phyloP scores from a whole-genome alignment of 31 red algal genomes.

The Asparagopsis taxiformis region DNA sequence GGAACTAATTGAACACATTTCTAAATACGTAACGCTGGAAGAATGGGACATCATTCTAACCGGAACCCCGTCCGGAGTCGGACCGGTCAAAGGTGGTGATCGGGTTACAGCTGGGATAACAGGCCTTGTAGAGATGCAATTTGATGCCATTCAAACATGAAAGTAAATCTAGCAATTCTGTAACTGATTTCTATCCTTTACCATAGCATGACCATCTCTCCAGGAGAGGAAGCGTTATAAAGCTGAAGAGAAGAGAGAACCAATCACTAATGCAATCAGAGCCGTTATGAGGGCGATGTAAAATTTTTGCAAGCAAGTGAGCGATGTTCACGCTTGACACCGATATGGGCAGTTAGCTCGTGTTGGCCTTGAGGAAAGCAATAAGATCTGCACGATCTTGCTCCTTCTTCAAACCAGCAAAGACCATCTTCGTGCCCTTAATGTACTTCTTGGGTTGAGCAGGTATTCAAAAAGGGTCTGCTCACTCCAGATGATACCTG shows the following conservation, averaged over 20 bases:
- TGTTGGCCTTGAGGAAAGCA: constrained; percentile 94
- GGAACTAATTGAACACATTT: constrained; percentile 74
- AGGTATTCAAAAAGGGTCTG: constrained; percentile 98
- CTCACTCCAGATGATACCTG: constrained; percentile 94
- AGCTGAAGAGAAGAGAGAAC: no score
- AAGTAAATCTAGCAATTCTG: no score
- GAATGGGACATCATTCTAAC: constrained; percentile 87
- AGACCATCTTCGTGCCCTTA: constrained; percentile 99
- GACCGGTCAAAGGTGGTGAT: constrained; percentile 45
- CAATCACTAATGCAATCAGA: no score
- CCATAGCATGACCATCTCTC: no score
- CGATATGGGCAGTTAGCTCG: constrained; percentile 22
- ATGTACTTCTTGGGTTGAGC: constrained; percentile 99
- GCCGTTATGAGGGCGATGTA: not conserved
- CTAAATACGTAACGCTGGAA: constrained; percentile 57
- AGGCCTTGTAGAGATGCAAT: constrained; percentile 62
- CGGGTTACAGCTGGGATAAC: constrained; percentile 46
- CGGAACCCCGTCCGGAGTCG: constrained; percentile 77
- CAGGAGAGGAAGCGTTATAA: no score
- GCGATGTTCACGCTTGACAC: not conserved
- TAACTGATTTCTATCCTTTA: no score
- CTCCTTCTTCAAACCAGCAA: constrained; percentile 97
- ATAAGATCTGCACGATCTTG: constrained; percentile 98
- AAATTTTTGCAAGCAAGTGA: not conserved
- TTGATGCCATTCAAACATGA: constrained; percentile 28